Conservation (phyloP, 306 rosid genomes). For the Mucuna pruriens region DNA sequence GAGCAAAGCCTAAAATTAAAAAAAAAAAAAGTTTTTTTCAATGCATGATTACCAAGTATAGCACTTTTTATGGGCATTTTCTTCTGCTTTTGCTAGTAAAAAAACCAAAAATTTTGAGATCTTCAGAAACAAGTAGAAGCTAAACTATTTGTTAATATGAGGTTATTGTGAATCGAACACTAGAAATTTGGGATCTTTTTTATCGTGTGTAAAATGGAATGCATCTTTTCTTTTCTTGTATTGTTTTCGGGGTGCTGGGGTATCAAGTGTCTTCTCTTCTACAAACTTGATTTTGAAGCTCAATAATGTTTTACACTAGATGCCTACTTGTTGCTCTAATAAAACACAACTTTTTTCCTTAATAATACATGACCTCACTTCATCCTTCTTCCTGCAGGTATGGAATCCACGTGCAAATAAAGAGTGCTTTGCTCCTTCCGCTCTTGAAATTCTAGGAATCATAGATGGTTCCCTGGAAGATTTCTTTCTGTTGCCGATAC, state of each 20-base stretch:
- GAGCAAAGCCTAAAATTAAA: not conserved
- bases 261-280: not conserved
- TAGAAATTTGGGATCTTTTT: not conserved
- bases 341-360: not conserved
- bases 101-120: not conserved
- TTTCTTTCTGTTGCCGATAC: constrained; percentile 75
- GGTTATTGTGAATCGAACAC: not conserved
- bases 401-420: constrained; percentile 77
- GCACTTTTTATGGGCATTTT: not conserved
- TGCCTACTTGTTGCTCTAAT: not conserved
- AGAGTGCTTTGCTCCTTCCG: constrained; percentile 77
- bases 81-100: not conserved
- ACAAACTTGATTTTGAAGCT: constrained; percentile 12
- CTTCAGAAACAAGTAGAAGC: not conserved
- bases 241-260: not conserved
- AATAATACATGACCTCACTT: not conserved
- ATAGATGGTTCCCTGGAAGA: constrained; percentile 76
- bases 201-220: not conserved
- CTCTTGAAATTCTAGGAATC: constrained; percentile 66
- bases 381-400: constrained; percentile 44
- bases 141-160: not conserved
- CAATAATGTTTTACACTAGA: not conserved
- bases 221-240: not conserved
- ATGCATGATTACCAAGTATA: not conserved
- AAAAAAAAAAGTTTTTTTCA: not conserved